Evolutionary conservation across 164 flowering plant species (phyloP).

Genomic region (grape (Vitis vinifera)): ASM3070453v1 NC_081805.1:5982001-5982500

Average conservation of each 20-base stretch:
- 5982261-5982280: slow-evolving; percentile 69
- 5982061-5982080: slow-evolving; percentile 32
- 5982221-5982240: slow-evolving; percentile 45
- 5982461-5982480: neutral
- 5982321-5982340: slow-evolving; percentile 82
- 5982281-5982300: slow-evolving; percentile 73
- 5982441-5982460: slow-evolving; percentile 37
- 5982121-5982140: slow-evolving; percentile 79
- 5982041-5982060: slow-evolving; percentile 31
- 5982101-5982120: slow-evolving; percentile 35
- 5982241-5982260: slow-evolving; percentile 71
- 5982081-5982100: slow-evolving; percentile 42
- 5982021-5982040: slow-evolving; percentile 24
- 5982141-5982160: slow-evolving; percentile 76
- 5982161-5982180: slow-evolving; percentile 90
- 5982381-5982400: slow-evolving; percentile 90
- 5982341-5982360: slow-evolving; percentile 65
- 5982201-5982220: slow-evolving; percentile 72
- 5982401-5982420: slow-evolving; percentile 82
- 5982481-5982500: neutral
- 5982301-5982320: slow-evolving; percentile 78
- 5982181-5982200: slow-evolving; percentile 92
- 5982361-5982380: slow-evolving; percentile 90
- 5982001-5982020: slow-evolving; percentile 35
- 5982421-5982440: slow-evolving; percentile 84